Conservation (phyloP, 2,329 filamentous ascomycete genomes). For the Blastomyces emzantsi region DNA sequence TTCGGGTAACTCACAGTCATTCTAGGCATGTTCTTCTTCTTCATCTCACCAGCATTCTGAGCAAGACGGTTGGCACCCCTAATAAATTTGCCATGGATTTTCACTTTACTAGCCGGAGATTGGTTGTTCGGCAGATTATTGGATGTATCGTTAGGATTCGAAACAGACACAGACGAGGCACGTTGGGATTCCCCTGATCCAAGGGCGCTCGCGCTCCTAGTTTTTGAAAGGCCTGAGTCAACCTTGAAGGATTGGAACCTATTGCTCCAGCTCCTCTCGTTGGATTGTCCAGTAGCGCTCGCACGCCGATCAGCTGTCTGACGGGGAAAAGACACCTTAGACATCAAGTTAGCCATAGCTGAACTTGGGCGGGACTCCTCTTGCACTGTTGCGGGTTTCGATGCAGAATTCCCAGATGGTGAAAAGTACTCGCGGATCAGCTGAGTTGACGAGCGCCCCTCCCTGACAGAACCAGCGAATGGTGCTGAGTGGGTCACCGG, state of each 20-base stretch:
- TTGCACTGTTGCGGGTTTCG: not conserved
- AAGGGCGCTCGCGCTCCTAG: not conserved
- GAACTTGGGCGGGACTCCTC: not conserved
- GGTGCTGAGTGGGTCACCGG: not conserved
- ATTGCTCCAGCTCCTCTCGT: conserved; percentile 3
- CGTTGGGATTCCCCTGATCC: not conserved
- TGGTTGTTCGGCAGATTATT: not conserved
- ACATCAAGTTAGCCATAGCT: conserved; percentile 1
- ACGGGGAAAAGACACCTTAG: not conserved
- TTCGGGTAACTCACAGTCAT: conserved; percentile 3
- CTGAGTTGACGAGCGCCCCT: not conserved
- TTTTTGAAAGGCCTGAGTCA: not conserved
- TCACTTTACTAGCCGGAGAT: not conserved
- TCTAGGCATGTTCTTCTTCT: conserved; percentile 4
- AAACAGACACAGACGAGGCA: not conserved
- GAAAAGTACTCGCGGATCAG: conserved; percentile 2
- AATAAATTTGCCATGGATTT: conserved; percentile 1
- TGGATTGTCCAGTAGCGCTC: not conserved
- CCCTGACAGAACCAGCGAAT: not conserved
- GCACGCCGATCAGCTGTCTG: not conserved
- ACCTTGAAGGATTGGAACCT: conserved; percentile 1
- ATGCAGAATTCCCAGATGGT: not conserved
- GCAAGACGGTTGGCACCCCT: not conserved
- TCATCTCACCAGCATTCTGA: conserved; percentile 1
- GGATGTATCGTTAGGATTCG: not conserved